Conservation (phyloP, 2,329 filamentous ascomycete genomes). For the Fusarium irregulare region DNA sequence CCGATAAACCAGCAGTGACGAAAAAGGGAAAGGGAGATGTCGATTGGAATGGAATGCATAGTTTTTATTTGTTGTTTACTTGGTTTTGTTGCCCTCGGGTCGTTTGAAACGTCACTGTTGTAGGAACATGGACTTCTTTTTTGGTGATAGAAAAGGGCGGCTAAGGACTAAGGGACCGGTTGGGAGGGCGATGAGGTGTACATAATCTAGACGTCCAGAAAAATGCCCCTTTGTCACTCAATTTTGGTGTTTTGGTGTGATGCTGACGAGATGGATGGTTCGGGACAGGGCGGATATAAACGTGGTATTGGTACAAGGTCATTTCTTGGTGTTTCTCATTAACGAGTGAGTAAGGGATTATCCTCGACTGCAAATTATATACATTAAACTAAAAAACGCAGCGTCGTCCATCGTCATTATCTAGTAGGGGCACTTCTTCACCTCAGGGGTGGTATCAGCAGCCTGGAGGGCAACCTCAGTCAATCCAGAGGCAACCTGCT, state of each 20-base stretch:
- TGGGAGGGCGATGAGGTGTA: constrained; percentile 38
- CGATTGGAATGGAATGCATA: constrained; percentile 20
- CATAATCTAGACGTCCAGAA: constrained; percentile 47
- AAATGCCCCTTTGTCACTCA: constrained; percentile 46
- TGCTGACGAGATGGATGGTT: background rate
- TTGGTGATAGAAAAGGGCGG: constrained; percentile 12
- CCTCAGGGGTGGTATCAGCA: constrained; percentile 37
- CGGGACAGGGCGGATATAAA: background rate
- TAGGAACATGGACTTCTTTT: constrained; percentile 35
- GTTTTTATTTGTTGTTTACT: constrained; percentile 26
- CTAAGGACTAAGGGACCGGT: constrained; percentile 15
- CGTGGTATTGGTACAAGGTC: background rate
- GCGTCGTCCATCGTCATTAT: constrained; percentile 8
- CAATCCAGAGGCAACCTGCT: constrained; percentile 59
- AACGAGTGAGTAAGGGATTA: background rate
- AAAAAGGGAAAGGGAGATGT: constrained; percentile 29
- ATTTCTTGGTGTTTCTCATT: background rate
- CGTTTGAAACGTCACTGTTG: constrained; percentile 31
- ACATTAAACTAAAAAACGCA: constrained; percentile 2
- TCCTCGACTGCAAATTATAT: constrained; percentile 4
- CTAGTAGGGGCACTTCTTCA: constrained; percentile 31
- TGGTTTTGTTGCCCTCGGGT: constrained; percentile 12
- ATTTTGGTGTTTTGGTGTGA: constrained; percentile 6
- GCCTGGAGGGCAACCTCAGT: constrained; percentile 58
- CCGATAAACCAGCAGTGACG: constrained; percentile 64